Conservation (phyloP, 768 basidiomycete species). For the Agrocybe chaxingu region DNA sequence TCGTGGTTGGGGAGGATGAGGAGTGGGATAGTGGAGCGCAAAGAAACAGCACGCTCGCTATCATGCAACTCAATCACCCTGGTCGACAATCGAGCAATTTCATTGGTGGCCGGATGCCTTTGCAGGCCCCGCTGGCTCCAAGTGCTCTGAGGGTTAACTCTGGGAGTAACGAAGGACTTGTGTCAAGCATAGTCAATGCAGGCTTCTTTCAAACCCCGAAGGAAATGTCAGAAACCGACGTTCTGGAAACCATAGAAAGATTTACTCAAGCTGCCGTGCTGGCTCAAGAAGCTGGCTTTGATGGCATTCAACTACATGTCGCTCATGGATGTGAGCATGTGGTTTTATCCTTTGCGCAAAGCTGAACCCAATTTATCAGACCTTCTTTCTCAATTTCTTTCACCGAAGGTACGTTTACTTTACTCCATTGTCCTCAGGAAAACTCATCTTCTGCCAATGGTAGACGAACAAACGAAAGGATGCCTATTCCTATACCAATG, state of each 20-base stretch:
- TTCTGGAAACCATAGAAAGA: conserved; percentile 52
- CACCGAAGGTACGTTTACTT: conserved; percentile 49
- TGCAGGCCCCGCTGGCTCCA: conserved; percentile 64
- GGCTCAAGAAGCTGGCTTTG: conserved; percentile 70
- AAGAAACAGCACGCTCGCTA: conserved; percentile 39
- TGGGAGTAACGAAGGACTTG: conserved; percentile 13
- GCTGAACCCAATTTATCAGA: conserved; percentile 37
- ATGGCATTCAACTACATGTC: conserved; percentile 83
- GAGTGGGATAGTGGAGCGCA: neutral
- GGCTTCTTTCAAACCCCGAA: conserved; percentile 63
- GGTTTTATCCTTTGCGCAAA: neutral
- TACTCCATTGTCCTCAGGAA: neutral
- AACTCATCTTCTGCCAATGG: neutral
- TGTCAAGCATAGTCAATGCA: conserved; percentile 38
- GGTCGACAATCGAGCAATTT: conserved; percentile 82
- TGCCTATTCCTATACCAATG: conserved; percentile 49
- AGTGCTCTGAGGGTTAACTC: conserved; percentile 54
- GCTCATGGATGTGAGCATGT: conserved; percentile 76
- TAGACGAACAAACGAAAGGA: conserved; percentile 47
- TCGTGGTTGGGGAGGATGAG: neutral
- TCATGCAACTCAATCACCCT: conserved; percentile 83
- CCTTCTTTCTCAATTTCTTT: conserved; percentile 76
- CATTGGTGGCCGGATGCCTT: conserved; percentile 62
- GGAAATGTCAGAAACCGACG: conserved; percentile 56
- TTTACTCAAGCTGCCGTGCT: conserved; percentile 70